phyloP scores from a whole-genome alignment of 2,329 filamentous ascomycete species.

The Zalaria sp. region DNA sequence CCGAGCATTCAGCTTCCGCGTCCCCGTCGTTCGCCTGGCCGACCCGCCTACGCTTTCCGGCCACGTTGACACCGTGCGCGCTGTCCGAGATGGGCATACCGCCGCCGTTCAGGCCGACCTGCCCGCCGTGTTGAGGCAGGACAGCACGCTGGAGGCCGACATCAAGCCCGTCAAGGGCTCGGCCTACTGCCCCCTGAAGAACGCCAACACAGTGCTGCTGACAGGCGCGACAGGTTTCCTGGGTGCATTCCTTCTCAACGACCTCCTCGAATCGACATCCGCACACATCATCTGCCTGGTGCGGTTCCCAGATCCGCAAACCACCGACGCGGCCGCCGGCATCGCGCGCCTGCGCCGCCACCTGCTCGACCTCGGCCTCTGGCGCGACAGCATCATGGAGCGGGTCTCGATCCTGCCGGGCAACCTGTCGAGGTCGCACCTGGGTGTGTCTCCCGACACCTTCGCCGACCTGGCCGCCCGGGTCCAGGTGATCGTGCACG shows the following conservation, averaged over 20 bases:
- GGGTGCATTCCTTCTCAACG: constrained; percentile 58
- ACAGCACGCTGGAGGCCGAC: constrained; percentile 55
- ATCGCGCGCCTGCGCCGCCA: constrained; percentile 63
- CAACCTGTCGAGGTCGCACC: constrained; percentile 52
- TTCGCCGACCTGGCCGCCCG: constrained; percentile 52
- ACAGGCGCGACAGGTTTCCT: constrained; percentile 67
- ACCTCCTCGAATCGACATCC: constrained; percentile 52
- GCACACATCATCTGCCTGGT: constrained; percentile 61
- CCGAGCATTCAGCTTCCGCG: constrained; percentile 56
- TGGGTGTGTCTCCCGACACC: constrained; percentile 51
- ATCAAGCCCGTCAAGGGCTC: constrained; percentile 41
- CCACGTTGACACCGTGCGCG: constrained; percentile 56
- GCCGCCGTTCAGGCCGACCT: constrained; percentile 64
- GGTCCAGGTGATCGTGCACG: constrained; percentile 62
- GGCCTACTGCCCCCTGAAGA: constrained; percentile 43
- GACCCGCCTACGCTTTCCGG: constrained; percentile 58
- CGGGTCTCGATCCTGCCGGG: constrained; percentile 63
- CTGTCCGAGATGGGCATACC: constrained; percentile 57
- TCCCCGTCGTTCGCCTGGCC: constrained; percentile 57
- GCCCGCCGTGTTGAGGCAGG: constrained; percentile 52
- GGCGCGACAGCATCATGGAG: constrained; percentile 64
- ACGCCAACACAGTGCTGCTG: constrained; percentile 55
- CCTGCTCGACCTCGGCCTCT: constrained; percentile 62
- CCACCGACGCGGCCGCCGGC: constrained; percentile 50
- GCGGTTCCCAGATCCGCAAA: constrained; percentile 53